These are phyloP conservation scores for Xylaria curta DNA, from an alignment of 495 filamentous ascomycete species.

Conservation along the genomic window DNA sequence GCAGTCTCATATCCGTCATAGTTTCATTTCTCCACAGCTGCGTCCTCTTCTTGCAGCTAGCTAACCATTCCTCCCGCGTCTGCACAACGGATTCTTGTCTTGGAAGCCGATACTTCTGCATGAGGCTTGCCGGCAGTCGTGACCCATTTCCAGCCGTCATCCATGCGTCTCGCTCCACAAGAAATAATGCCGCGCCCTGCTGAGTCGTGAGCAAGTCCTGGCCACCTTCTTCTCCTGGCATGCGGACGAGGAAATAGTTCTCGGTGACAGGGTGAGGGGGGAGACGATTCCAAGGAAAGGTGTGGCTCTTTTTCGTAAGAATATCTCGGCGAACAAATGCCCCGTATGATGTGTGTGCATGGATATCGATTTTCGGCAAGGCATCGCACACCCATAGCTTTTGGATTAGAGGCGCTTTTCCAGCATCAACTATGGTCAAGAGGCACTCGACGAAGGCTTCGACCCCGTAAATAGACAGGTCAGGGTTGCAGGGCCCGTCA, in stretches of 20 bases:
- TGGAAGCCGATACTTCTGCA: not conserved
- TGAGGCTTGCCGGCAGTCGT: not conserved
- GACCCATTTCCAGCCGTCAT: not conserved
- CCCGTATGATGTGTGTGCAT: not conserved
- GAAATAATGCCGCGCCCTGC: not conserved
- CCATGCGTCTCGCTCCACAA: not conserved
- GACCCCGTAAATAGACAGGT: not conserved
- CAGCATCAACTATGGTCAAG: not conserved
- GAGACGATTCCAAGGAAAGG: not conserved
- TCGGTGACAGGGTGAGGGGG: not conserved
- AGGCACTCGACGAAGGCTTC: not conserved
- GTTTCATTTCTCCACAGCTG: not conserved
- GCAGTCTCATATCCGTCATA: not conserved
- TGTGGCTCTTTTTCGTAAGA: not conserved
- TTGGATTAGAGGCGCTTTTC: not conserved
- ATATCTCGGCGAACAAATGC: slow-evolving; percentile 7
- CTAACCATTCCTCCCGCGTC: not conserved
- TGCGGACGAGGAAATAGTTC: not conserved
- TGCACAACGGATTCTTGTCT: not conserved
- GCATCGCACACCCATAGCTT: not conserved
- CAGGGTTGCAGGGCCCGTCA: not conserved
- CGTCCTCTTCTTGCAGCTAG: not conserved
- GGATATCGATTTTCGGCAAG: not conserved
- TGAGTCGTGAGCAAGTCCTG: not conserved
- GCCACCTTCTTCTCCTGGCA: slow-evolving; percentile 10